phyloP scores from a whole-genome alignment of 306 rosid species.

The Acmispon strigosus region DNA sequence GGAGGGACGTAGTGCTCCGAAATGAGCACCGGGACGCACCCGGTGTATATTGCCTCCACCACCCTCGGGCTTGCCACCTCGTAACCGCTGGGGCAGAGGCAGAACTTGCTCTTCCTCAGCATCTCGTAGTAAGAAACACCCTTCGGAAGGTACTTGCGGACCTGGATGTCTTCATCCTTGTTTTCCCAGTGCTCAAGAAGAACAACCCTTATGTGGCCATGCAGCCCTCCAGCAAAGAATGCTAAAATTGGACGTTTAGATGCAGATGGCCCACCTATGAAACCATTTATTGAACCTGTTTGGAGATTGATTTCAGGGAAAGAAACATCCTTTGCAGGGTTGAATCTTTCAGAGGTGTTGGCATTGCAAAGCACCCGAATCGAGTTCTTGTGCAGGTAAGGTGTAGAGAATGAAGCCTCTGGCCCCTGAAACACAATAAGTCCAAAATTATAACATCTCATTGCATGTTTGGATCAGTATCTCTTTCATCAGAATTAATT shows the following conservation, averaged over 20 bases:
- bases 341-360: slow-evolving; percentile 77
- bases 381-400: slow-evolving; percentile 47
- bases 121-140: slow-evolving; percentile 59
- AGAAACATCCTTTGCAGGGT: slow-evolving; percentile 72
- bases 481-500: too few species aligned
- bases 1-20: slow-evolving; percentile 88
- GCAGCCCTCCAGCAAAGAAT: slow-evolving; percentile 87
- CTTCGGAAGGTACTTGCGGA: slow-evolving; percentile 68
- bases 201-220: slow-evolving; percentile 61
- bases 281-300: slow-evolving; percentile 45
- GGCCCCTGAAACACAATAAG: slow-evolving; percentile 56
- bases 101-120: slow-evolving; percentile 71
- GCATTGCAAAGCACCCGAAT: slow-evolving; percentile 81
- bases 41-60: slow-evolving; percentile 88
- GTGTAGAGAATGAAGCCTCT: slow-evolving; percentile 43
- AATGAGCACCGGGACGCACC: slow-evolving; percentile 77
- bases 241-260: slow-evolving; percentile 50
- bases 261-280: slow-evolving; percentile 67
- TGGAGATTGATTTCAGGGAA: slow-evolving; percentile 80
- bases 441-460: not conserved
- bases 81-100: slow-evolving; percentile 89
- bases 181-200: slow-evolving; percentile 81
- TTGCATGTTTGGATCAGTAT: too few species aligned
- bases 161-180: slow-evolving; percentile 53
- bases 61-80: slow-evolving; percentile 90